Percentiles rank a stretch among this genome's conserved stretches.
phyloP scores from a whole-genome alignment of 1,139 yeast genomes.

The Taphrina pruni region DNA sequence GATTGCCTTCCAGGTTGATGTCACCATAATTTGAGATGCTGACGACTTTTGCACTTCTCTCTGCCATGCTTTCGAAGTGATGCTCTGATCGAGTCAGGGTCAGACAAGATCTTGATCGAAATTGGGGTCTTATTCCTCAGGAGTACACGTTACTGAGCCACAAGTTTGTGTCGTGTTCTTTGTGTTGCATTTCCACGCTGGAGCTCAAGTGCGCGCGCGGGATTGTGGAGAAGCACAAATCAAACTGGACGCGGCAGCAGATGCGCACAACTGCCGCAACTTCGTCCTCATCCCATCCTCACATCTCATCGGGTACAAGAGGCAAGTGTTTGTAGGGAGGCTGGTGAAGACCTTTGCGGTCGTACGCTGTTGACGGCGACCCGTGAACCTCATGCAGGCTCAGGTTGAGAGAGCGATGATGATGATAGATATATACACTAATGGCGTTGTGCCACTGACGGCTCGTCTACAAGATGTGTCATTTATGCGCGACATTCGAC shows the following conservation, averaged over 20 bases:
- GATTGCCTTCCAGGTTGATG: constrained; percentile 29
- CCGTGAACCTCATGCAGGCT: too few relatives aligned
- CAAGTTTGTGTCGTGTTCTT: constrained; percentile 15
- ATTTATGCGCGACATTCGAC: neutral
- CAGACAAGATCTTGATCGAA: too few relatives aligned
- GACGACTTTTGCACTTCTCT: constrained; percentile 31
- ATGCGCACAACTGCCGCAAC: neutral
- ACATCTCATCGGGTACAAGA: too few relatives aligned
- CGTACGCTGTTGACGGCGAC: too few relatives aligned
- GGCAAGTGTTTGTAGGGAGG: too few relatives aligned
- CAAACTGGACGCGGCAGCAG: neutral
- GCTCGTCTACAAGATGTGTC: neutral
- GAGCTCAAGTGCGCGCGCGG: constrained; percentile 1
- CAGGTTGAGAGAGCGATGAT: neutral
- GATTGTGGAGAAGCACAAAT: neutral
- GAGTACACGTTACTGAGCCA: neutral
- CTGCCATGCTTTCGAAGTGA: constrained; percentile 6
- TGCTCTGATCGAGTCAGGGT: neutral
- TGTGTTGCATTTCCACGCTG: constrained; percentile 1
- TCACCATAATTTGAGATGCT: constrained; percentile 27
- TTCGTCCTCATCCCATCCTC: neutral
- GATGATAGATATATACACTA: neutral
- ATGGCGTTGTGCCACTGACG: neutral
- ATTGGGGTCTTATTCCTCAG: neutral
- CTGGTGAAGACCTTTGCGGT: too few relatives aligned